Percentiles rank a stretch among this genome's conserved stretches.
phyloP scores from a whole-genome alignment of 768 basidiomycete genomes.

The Termitomyces sp. region DNA sequence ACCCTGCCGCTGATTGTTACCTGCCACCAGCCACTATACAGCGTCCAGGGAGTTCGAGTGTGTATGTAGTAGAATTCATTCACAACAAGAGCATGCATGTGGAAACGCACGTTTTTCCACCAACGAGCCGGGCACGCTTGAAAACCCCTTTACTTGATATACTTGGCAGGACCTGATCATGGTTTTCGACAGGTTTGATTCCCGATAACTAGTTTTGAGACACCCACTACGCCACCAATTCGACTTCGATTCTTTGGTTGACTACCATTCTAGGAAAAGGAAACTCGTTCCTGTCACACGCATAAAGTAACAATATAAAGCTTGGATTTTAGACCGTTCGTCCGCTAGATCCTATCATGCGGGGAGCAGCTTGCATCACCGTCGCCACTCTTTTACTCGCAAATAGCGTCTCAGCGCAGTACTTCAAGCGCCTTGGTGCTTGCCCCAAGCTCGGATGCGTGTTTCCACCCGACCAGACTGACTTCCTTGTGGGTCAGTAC shows the following conservation, averaged over 20 bases:
- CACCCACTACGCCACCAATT: too few relatives aligned
- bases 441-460: conserved; percentile 40
- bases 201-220: too few relatives aligned
- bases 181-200: too few relatives aligned
- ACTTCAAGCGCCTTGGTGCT: conserved; percentile 36
- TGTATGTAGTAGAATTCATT: neutral
- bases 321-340: neutral
- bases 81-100: neutral
- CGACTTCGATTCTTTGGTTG: neutral
- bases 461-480: conserved; percentile 41
- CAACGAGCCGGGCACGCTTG: neutral
- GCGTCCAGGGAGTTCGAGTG: neutral
- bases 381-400: neutral
- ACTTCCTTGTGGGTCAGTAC: conserved; percentile 38
- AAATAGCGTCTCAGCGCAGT: conserved; percentile 26
- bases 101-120: neutral
- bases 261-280: too few relatives aligned
- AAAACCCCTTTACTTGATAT: neutral
- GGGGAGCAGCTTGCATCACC: neutral
- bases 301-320: neutral
- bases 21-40: neutral
- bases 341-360: neutral
- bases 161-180: neutral
- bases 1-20: neutral
- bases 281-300: neutral